These are phyloP conservation scores for Pyrus betulifolia DNA, from an alignment of 306 rosid species.

Conservation along the genomic window DNA sequence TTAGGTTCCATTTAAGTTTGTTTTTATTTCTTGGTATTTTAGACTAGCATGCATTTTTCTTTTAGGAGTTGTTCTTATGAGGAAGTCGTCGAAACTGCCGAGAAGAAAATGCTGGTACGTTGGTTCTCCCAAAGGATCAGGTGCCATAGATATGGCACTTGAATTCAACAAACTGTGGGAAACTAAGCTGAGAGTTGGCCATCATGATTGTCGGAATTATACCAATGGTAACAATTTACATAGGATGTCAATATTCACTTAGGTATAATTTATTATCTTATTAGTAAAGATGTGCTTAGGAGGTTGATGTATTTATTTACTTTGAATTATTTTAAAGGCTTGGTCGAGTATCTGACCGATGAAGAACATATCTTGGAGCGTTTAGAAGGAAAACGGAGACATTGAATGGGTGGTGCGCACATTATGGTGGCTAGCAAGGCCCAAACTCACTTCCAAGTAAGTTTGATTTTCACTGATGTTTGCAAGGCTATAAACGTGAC, in stretches of 20 bases:
- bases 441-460: constrained; percentile 41
- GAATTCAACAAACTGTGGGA: constrained; percentile 70
- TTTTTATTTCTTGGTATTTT: not conserved
- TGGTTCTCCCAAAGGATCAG: constrained; percentile 45
- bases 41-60: not conserved
- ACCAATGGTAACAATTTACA: constrained; percentile 51
- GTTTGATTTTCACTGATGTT: constrained; percentile 14
- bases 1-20: too few species aligned
- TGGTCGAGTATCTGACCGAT: constrained; percentile 62
- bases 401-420: not conserved
- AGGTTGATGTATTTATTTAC: not conserved
- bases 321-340: constrained; percentile 35
- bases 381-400: constrained; percentile 29
- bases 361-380: constrained; percentile 55
- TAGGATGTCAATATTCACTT: not conserved
- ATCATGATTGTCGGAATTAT: constrained; percentile 75
- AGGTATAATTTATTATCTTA: too few species aligned
- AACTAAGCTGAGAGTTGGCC: constrained; percentile 50
- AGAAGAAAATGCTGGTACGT: constrained; percentile 71
- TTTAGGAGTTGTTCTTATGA: constrained; percentile 55
- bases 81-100: constrained; percentile 59
- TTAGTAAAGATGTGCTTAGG: not conserved
- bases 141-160: constrained; percentile 39
- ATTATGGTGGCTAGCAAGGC: too few species aligned
- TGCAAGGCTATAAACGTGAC: not conserved